These are phyloP conservation scores for Boletus sp. DNA, from an alignment of 768 basidiomycete genomes.

Conservation along the genomic window DNA sequence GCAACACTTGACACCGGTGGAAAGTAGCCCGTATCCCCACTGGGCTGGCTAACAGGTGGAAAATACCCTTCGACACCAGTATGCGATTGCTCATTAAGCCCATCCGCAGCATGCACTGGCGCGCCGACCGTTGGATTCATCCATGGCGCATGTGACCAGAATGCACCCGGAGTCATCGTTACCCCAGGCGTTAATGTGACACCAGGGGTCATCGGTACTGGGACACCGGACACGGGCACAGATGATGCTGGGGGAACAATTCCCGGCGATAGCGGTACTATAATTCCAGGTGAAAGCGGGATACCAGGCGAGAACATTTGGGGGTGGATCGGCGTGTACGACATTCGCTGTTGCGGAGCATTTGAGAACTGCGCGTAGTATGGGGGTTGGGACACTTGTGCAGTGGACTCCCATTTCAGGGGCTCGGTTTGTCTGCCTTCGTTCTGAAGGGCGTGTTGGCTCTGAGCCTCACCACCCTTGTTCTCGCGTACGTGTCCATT, in stretches of 20 bases:
- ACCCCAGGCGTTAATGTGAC: slow-evolving; percentile 52
- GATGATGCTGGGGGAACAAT: slow-evolving; percentile 16
- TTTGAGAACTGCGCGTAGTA: slow-evolving; percentile 14
- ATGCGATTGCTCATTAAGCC: slow-evolving; percentile 7
- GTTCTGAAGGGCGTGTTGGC: neutral
- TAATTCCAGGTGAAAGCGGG: slow-evolving; percentile 31
- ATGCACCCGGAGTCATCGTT: slow-evolving; percentile 70
- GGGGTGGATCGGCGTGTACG: slow-evolving; percentile 24
- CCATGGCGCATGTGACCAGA: slow-evolving; percentile 59
- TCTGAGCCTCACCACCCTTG: neutral
- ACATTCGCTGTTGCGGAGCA: slow-evolving; percentile 18
- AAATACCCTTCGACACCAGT: slow-evolving; percentile 37
- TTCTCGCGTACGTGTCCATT: slow-evolving; percentile 8
- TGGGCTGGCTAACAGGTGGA: slow-evolving; percentile 34
- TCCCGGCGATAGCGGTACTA: slow-evolving; percentile 27
- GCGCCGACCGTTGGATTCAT: slow-evolving; percentile 64
- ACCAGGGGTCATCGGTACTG: slow-evolving; percentile 28
- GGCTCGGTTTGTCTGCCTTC: slow-evolving; percentile 6
- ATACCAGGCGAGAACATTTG: slow-evolving; percentile 31
- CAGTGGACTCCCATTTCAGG: slow-evolving; percentile 3
- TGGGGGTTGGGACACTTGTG: slow-evolving; percentile 5
- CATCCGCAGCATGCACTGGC: slow-evolving; percentile 39
- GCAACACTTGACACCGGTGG: slow-evolving; percentile 37
- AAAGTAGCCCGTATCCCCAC: slow-evolving; percentile 38
- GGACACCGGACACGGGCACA: slow-evolving; percentile 20